These are phyloP conservation scores for Funneliformis mosseae DNA, from an alignment of 192 early-diverging fungal genomes.

Conservation along the genomic window DNA sequence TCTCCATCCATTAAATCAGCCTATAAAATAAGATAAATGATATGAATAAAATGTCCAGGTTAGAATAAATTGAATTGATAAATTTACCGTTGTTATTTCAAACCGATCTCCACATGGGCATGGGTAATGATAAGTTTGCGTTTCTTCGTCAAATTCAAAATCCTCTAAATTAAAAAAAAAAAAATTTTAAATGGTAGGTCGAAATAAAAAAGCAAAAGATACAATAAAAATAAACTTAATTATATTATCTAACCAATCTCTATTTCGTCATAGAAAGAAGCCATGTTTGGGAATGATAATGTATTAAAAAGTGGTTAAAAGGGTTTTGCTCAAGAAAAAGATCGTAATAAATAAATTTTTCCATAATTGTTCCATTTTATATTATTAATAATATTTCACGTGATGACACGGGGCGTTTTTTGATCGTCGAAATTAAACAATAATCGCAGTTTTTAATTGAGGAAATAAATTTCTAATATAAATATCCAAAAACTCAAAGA, in stretches of 20 bases:
- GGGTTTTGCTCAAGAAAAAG: no score
- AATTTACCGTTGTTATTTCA: constrained; percentile 72
- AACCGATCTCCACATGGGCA: constrained; percentile 98
- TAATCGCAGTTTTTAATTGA: no score
- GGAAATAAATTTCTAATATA: no score
- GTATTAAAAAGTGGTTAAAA: no score
- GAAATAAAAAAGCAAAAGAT: no score
- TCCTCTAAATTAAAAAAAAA: constrained; percentile 60
- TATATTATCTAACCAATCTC: background rate
- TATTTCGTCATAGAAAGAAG: background rate
- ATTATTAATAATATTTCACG: no score
- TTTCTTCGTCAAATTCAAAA: constrained; percentile 90
- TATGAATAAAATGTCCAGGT: background rate
- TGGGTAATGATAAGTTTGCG: constrained; percentile 83
- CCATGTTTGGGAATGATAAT: background rate
- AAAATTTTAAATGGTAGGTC: background rate
- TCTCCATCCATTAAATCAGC: constrained; percentile 81
- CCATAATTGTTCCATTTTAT: no score
- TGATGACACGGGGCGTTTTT: no score
- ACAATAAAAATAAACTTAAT: background rate
- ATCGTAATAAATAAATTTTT: no score
- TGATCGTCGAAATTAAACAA: no score
- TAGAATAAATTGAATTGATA: constrained; percentile 14
- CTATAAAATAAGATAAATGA: constrained; percentile 31
- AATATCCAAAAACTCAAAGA: no score